Evolutionary conservation across 352 stramenopile genomes (phyloP).

Genomic region (Globisporangium barbulae): DNA sequence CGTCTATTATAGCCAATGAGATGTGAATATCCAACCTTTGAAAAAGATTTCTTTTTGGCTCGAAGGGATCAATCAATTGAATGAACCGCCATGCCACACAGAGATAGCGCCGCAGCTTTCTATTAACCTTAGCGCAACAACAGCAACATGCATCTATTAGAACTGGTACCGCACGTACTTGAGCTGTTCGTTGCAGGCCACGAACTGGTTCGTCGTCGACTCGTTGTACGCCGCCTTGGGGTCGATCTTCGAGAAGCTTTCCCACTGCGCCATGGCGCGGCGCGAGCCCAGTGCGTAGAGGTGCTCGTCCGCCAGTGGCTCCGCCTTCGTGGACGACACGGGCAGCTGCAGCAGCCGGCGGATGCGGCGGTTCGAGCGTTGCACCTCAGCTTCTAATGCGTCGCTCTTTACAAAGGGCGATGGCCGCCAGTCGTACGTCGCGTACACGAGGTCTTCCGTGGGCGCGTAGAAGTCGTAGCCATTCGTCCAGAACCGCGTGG

Average conservation of each 20-base stretch:
- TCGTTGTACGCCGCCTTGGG: slow-evolving; percentile 57
- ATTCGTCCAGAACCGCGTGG: slow-evolving; percentile 80
- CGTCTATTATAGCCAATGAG: slow-evolving; percentile 8
- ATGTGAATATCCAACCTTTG: neutral
- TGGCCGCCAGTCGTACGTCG: slow-evolving; percentile 53
- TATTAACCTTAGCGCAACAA: neutral
- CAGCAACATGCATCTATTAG: slow-evolving; percentile 1
- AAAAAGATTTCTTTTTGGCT: slow-evolving; percentile 5
- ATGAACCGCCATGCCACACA: neutral
- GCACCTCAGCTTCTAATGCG: slow-evolving; percentile 14
- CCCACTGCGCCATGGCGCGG: slow-evolving; percentile 57
- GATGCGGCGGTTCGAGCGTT: slow-evolving; percentile 54
- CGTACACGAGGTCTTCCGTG: slow-evolving; percentile 57
- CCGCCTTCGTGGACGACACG: slow-evolving; percentile 30
- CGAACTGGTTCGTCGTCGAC: slow-evolving; percentile 87
- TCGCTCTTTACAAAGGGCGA: slow-evolving; percentile 21
- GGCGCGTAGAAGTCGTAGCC: slow-evolving; percentile 87
- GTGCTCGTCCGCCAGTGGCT: slow-evolving; percentile 31
- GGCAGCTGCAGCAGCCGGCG: slow-evolving; percentile 52
- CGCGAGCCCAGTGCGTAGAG: slow-evolving; percentile 42
- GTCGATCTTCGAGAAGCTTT: slow-evolving; percentile 63
- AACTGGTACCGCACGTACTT: slow-evolving; percentile 59
- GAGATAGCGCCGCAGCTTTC: neutral
- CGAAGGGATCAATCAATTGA: neutral
- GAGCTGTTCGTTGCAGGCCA: slow-evolving; percentile 47